Conservation (phyloP, 768 basidiomycete genomes). For the Hirschioporus abietinus region DNA sequence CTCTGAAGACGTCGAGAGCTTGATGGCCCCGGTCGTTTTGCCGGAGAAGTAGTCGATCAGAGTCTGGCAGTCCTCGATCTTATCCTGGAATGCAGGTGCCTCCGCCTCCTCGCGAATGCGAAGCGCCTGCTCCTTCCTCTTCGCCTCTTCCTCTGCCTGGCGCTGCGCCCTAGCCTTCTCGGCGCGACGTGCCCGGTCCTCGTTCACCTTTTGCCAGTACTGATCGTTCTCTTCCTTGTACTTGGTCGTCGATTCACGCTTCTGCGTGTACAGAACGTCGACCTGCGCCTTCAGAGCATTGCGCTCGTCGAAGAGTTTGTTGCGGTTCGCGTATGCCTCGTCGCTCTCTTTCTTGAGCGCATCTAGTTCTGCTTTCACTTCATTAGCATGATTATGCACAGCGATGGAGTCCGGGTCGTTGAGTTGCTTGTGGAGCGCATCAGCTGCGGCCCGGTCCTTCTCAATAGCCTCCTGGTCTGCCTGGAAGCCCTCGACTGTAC, state of each 20-base stretch:
- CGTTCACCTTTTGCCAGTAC: conserved; percentile 79
- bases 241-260: conserved; percentile 63
- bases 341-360: conserved; percentile 82
- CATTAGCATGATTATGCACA: conserved; percentile 72
- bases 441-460: conserved; percentile 64
- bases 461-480: conserved; percentile 78
- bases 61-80: conserved; percentile 96
- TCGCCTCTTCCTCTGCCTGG: conserved; percentile 70
- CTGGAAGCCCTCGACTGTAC: conserved; percentile 76
- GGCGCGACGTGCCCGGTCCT: conserved; percentile 80
- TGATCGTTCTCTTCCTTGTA: conserved; percentile 82
- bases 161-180: conserved; percentile 74
- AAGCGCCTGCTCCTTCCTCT: conserved; percentile 73
- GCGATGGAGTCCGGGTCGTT: conserved; percentile 90
- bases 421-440: conserved; percentile 74
- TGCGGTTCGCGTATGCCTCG: conserved; percentile 73
- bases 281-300: conserved; percentile 65
- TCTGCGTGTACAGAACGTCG: conserved; percentile 65
- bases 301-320: conserved; percentile 84
- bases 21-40: conserved; percentile 43
- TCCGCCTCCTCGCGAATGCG: conserved; percentile 88
- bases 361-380: conserved; percentile 81
- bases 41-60: conserved; percentile 82
- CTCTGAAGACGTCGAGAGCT: conserved; percentile 29
- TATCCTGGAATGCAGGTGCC: conserved; percentile 80